A percentile compares a stretch with the other conserved stretches of the same genome.
phyloP scores from a whole-genome alignment of 495 filamentous ascomycete genomes.

The Xylaria acuta region DNA sequence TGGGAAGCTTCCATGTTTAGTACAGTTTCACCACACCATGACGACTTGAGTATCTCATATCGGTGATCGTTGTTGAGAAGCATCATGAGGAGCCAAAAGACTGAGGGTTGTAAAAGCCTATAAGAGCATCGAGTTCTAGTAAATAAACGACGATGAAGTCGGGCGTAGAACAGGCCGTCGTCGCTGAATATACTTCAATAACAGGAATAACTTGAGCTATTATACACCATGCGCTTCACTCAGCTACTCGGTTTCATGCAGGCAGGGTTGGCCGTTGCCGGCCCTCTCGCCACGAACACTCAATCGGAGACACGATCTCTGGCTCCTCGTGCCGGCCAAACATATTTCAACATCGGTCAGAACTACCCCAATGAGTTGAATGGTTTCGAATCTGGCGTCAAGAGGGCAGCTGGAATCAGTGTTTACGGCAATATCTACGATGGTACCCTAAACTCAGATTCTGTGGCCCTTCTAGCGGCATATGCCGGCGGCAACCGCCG shows the following conservation, averaged over 20 bases:
- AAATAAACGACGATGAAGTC: not conserved
- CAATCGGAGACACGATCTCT: not conserved
- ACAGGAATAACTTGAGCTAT: not conserved
- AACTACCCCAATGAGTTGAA: not conserved
- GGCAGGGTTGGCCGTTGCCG: not conserved
- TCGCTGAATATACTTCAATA: not conserved
- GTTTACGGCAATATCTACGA: conserved; percentile 3
- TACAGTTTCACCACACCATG: conserved; percentile 6
- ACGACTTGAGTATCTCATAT: not conserved
- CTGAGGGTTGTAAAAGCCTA: not conserved
- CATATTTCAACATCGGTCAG: not conserved
- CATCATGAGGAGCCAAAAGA: not conserved
- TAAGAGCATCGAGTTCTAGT: not conserved
- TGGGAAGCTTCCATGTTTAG: not conserved
- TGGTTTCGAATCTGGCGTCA: not conserved
- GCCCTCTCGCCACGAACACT: not conserved
- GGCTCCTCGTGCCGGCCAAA: not conserved
- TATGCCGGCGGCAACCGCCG: not conserved
- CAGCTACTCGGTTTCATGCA: not conserved
- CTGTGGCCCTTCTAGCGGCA: not conserved
- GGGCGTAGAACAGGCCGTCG: not conserved
- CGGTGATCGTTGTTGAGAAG: not conserved
- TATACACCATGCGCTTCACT: conserved; percentile 6
- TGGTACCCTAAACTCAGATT: not conserved
- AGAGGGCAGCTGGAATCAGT: not conserved